These are phyloP conservation scores for Mycena pura DNA, from an alignment of 768 basidiomycete species.

Conservation along the genomic window DNA sequence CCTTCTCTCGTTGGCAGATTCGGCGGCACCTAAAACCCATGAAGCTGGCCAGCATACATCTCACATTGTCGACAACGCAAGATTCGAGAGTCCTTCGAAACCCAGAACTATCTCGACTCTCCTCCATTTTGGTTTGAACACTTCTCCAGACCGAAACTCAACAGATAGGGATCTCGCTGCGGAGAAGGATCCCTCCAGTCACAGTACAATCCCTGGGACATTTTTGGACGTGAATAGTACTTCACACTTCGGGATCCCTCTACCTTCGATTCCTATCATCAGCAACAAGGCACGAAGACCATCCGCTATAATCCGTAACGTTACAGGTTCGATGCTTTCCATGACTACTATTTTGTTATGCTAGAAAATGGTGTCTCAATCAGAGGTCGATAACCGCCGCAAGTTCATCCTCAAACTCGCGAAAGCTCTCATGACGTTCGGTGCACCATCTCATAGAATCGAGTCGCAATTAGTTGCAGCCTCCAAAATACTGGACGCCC, in stretches of 20 bases:
- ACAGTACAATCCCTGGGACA: background rate
- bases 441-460: slow-evolving; percentile 93
- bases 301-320: slow-evolving; percentile 48
- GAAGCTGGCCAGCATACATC: background rate
- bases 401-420: slow-evolving; percentile 88
- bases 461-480: slow-evolving; percentile 88
- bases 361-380: background rate
- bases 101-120: slow-evolving; percentile 12
- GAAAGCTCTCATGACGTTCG: slow-evolving; percentile 88
- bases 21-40: background rate
- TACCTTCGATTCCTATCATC: slow-evolving; percentile 10
- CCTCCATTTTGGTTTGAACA: slow-evolving; percentile 25
- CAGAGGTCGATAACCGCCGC: slow-evolving; percentile 56
- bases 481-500: slow-evolving; percentile 76
- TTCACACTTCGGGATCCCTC: background rate
- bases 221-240: background rate
- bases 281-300: slow-evolving; percentile 29
- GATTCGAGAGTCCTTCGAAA: background rate
- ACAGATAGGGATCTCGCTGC: background rate
- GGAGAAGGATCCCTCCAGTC: slow-evolving; percentile 5
- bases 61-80: background rate
- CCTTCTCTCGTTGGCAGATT: background rate
- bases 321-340: slow-evolving; percentile 20
- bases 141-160: slow-evolving; percentile 6
- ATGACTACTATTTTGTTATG: background rate